A percentile compares a stretch with the other conserved stretches of the same genome.
Conservation (phyloP, 1,284 basidiomycete species). For the Uromyces viciae-fabae region DNA sequence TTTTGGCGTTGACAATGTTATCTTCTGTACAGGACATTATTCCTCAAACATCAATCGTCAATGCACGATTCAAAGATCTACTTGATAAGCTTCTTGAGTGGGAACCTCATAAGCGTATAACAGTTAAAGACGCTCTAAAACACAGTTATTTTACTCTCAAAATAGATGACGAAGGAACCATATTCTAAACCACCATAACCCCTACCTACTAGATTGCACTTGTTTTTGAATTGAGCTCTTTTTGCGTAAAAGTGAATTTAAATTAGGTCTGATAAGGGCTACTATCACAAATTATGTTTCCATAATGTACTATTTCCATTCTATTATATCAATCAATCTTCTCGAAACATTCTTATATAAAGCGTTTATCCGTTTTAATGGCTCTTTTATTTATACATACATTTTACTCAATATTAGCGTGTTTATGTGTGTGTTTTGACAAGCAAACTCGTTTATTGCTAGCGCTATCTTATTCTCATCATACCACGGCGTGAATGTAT, state of each 20-base stretch:
- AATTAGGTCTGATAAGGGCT: constrained; percentile 19
- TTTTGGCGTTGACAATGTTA: neutral
- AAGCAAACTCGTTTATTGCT: no score
- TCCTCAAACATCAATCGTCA: constrained; percentile 43
- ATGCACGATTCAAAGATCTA: constrained; percentile 77
- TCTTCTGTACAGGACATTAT: constrained; percentile 28
- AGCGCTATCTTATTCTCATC: no score
- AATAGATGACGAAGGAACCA: constrained; percentile 44
- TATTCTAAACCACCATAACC: constrained; percentile 7
- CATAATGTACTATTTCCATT: constrained; percentile 23
- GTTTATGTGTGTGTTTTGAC: no score
- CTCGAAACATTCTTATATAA: neutral
- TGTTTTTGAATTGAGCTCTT: neutral
- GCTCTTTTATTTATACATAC: no score
- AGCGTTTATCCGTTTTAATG: no score
- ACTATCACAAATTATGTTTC: constrained; percentile 12
- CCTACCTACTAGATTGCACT: neutral
- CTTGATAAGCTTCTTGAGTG: constrained; percentile 82
- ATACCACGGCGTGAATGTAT: no score
- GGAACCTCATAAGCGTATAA: constrained; percentile 80
- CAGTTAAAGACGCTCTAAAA: constrained; percentile 76
- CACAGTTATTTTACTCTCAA: constrained; percentile 70
- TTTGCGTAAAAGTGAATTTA: neutral
- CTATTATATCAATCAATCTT: neutral
- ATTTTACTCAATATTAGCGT: no score